phyloP scores from a whole-genome alignment of 495 filamentous ascomycete species.

The Echria macrotheca region DNA sequence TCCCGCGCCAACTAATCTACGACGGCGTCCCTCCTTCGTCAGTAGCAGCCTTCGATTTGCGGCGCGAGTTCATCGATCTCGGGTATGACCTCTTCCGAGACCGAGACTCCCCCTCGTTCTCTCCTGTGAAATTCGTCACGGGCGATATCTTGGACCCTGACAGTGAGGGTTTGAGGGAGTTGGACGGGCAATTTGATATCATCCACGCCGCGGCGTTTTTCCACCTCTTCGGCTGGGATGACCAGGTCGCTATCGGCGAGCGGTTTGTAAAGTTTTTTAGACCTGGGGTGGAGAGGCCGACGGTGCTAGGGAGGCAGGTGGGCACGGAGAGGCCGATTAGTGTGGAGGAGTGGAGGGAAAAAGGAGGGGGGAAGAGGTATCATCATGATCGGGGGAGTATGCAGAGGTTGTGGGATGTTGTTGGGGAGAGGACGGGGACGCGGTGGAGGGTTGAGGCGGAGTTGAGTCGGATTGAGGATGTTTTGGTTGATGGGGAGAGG shows the following conservation, averaged over 20 bases:
- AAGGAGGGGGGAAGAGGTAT: too few relatives aligned
- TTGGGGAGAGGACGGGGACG: constrained; percentile 38
- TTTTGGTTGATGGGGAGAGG: background rate
- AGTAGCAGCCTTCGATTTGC: constrained; percentile 43
- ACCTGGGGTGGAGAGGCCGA: constrained; percentile 27
- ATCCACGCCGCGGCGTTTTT: constrained; percentile 52
- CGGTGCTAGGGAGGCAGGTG: constrained; percentile 41
- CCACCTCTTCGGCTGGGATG: constrained; percentile 53
- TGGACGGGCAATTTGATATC: constrained; percentile 50
- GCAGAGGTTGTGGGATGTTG: constrained; percentile 41
- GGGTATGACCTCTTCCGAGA: constrained; percentile 51
- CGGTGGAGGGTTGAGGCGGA: constrained; percentile 36
- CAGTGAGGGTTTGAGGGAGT: constrained; percentile 2
- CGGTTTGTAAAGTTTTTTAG: constrained; percentile 42
- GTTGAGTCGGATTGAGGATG: constrained; percentile 15
- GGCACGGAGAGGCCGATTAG: constrained; percentile 25
- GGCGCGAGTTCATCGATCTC: constrained; percentile 44
- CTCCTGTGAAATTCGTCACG: constrained; percentile 43
- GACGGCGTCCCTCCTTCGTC: constrained; percentile 38
- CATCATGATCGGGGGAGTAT: constrained; percentile 40
- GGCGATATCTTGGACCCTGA: constrained; percentile 48
- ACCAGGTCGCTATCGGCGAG: constrained; percentile 46
- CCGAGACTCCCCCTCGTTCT: constrained; percentile 35
- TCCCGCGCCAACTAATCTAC: constrained; percentile 36
- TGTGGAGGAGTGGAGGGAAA: too few relatives aligned